Conservation (phyloP, 148 eudicot species). For the Rhododendron williamsianum region DNA sequence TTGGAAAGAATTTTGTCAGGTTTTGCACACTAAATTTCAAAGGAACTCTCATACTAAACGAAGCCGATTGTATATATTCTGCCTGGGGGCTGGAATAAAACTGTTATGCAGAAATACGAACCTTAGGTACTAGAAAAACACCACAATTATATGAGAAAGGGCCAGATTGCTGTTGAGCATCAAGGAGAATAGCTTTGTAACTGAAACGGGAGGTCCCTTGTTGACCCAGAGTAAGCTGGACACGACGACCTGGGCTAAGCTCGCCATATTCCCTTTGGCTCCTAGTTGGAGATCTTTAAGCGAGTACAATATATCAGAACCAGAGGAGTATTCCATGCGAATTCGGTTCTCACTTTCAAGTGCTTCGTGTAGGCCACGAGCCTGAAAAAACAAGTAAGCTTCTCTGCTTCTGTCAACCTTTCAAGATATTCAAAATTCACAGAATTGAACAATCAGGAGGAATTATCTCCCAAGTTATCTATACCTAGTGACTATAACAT, state of each 20-base stretch:
- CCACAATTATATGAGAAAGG: conserved; percentile 66
- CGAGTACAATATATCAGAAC: conserved; percentile 50
- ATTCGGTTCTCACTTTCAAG: conserved; percentile 65
- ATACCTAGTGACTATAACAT: not conserved
- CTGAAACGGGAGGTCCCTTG: conserved; percentile 53
- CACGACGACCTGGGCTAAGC: conserved; percentile 63
- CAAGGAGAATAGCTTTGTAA: conserved; percentile 80
- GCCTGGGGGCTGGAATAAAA: not conserved
- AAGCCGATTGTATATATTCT: not conserved
- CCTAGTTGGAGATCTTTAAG: conserved; percentile 80
- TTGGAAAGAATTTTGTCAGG: not conserved
- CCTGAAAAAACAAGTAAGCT: conserved; percentile 36
- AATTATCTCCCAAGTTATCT: not conserved
- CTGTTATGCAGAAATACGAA: conserved; percentile 18
- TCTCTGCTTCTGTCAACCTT: conserved; percentile 5
- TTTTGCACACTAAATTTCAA: not conserved
- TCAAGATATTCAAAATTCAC: not conserved
- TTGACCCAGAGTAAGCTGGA: conserved; percentile 64
- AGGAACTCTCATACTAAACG: not conserved
- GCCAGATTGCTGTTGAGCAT: conserved; percentile 51
- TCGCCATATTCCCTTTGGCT: conserved; percentile 58
- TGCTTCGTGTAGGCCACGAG: conserved; percentile 51
- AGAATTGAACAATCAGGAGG: not conserved
- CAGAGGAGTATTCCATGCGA: conserved; percentile 48
- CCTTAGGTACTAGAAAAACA: conserved; percentile 85